Percentiles rank a stretch among this genome's conserved stretches.
Conservation (phyloP, 2,329 filamentous ascomycete genomes). For the Penicillium sp. region DNA sequence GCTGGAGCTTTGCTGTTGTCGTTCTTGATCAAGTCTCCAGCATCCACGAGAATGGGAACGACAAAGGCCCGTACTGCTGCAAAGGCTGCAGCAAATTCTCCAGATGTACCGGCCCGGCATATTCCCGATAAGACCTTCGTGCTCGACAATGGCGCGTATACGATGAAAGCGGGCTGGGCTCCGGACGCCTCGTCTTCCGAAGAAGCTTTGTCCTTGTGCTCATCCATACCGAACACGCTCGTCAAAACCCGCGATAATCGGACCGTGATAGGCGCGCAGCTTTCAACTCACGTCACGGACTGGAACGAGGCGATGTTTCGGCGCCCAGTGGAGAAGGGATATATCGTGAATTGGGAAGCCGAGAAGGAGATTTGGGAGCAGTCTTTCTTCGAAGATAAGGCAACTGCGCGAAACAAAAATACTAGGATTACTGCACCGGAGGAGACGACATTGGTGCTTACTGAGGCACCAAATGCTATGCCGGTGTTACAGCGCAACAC, state of each 20-base stretch:
- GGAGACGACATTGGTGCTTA: constrained; percentile 78
- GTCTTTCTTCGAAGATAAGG: constrained; percentile 69
- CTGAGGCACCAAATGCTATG: constrained; percentile 81
- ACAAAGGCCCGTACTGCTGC: constrained; percentile 37
- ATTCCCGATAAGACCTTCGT: constrained; percentile 70
- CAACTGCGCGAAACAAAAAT: constrained; percentile 53
- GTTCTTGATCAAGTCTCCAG: background rate
- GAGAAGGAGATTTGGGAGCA: constrained; percentile 95
- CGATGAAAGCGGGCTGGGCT: constrained; percentile 82
- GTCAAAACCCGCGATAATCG: constrained; percentile 76
- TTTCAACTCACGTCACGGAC: constrained; percentile 71
- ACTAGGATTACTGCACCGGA: constrained; percentile 57
- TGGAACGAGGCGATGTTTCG: constrained; percentile 86
- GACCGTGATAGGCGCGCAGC: constrained; percentile 74
- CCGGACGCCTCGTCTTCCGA: constrained; percentile 42
- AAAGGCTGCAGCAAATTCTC: constrained; percentile 52
- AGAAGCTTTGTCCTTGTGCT: constrained; percentile 51
- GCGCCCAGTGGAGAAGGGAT: constrained; percentile 89
- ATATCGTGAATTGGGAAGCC: constrained; percentile 93
- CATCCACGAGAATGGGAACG: constrained; percentile 31
- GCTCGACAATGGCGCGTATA: constrained; percentile 89
- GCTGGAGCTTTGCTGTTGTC: constrained; percentile 3
- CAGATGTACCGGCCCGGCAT: constrained; percentile 38
- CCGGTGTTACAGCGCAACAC: constrained; percentile 80
- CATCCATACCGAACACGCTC: constrained; percentile 81